Conservation (phyloP, 148 eudicot genomes). For the Nyssa sinensis region DNA sequence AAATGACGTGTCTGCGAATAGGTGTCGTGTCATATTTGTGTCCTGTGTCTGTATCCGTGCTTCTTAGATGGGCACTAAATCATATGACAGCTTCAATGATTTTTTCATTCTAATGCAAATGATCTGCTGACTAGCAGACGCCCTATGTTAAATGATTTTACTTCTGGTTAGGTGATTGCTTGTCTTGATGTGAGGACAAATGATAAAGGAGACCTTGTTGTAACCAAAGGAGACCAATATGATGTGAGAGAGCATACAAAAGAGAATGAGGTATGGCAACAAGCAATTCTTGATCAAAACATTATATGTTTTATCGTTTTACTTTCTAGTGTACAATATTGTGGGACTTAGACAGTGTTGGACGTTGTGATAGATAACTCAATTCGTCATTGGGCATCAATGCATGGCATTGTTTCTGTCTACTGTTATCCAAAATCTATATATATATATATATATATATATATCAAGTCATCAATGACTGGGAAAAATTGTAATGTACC, state of each 20-base stretch:
- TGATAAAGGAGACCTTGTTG: constrained; percentile 96
- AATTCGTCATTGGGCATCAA: background rate
- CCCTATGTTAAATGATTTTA: constrained; percentile 2
- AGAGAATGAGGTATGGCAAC: constrained; percentile 71
- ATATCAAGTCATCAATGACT: too few species aligned
- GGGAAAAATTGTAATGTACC: background rate
- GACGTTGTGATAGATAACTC: background rate
- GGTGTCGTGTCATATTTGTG: too few species aligned
- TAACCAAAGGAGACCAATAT: constrained; percentile 99
- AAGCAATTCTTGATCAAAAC: background rate
- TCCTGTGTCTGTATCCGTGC: too few species aligned
- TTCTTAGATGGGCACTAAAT: background rate
- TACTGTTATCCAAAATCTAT: too few species aligned
- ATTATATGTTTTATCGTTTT: background rate
- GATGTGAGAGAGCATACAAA: constrained; percentile 85
- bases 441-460: too few species aligned
- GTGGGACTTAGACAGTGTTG: background rate
- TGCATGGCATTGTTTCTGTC: too few species aligned
- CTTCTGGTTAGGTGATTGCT: constrained; percentile 74
- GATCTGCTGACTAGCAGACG: background rate
- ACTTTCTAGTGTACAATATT: background rate
- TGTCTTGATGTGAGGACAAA: constrained; percentile 98
- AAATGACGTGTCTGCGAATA: too few species aligned
- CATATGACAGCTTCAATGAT: background rate
- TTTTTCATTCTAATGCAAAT: background rate